Conservation (phyloP, 768 basidiomycete genomes). For the Amanita pallidorosea region DNA sequence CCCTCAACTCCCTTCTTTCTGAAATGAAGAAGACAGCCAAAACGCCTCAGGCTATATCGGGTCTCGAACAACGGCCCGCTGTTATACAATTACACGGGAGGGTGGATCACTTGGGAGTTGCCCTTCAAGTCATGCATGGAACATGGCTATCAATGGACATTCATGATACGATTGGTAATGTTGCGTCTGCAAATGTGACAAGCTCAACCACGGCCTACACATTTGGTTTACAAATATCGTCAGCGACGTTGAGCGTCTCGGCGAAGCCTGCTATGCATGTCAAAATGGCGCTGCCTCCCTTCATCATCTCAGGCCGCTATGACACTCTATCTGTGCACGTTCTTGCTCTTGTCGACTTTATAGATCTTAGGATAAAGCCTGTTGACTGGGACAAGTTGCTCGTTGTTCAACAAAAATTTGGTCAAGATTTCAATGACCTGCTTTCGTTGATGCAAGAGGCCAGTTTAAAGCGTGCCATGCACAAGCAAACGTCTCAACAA, state of each 20-base stretch:
- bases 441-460: conserved; percentile 56
- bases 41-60: conserved; percentile 20
- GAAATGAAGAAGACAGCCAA: conserved; percentile 42
- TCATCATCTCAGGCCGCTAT: conserved; percentile 51
- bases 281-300: conserved; percentile 54
- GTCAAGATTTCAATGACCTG: conserved; percentile 80
- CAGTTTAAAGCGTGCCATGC: conserved; percentile 19
- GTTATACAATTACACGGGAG: conserved; percentile 42
- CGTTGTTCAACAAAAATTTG: conserved; percentile 81
- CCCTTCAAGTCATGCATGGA: conserved; percentile 78
- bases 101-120: conserved; percentile 40
- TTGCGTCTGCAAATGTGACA: conserved; percentile 26
- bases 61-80: conserved; percentile 17
- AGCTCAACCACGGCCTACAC: conserved; percentile 23
- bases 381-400: conserved; percentile 78
- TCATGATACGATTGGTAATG: conserved; percentile 35
- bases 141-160: conserved; percentile 79
- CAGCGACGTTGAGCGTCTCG: conserved; percentile 34
- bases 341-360: conserved; percentile 52
- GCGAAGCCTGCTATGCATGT: conserved; percentile 35
- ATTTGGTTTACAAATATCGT: conserved; percentile 58
- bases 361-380: conserved; percentile 68
- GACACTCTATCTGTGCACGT: conserved; percentile 39
- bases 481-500: conserved; percentile 12
- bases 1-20: conserved; percentile 50